A percentile compares a stretch with the other conserved stretches of the same genome.
Conservation (phyloP, 768 basidiomycete genomes). For the Strobilomyces confusus region DNA sequence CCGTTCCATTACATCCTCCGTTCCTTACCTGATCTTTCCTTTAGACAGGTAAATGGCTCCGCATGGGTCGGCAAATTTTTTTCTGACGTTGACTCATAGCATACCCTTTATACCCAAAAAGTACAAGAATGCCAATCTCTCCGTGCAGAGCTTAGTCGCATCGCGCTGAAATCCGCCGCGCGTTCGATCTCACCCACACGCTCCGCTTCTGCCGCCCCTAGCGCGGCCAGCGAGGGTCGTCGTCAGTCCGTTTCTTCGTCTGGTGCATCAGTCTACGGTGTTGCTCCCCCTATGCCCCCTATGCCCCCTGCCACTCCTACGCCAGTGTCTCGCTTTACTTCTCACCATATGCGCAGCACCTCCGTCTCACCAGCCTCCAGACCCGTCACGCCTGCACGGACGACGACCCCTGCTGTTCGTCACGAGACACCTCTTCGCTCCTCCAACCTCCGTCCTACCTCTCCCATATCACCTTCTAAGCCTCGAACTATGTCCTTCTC, state of each 20-base stretch:
- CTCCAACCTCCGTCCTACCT: slow-evolving; percentile 27
- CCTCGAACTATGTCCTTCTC: slow-evolving; percentile 47
- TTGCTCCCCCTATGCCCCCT: slow-evolving; percentile 32
- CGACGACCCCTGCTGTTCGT: slow-evolving; percentile 25
- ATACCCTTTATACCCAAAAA: slow-evolving; percentile 60
- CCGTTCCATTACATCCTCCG: slow-evolving; percentile 5
- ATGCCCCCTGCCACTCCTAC: slow-evolving; percentile 43
- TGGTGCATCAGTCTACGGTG: slow-evolving; percentile 33
- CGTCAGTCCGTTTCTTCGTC: slow-evolving; percentile 32
- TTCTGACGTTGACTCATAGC: slow-evolving; percentile 36
- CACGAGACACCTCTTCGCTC: slow-evolving; percentile 31
- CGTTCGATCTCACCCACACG: slow-evolving; percentile 24
- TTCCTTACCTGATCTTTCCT: slow-evolving; percentile 19
- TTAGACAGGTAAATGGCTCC: slow-evolving; percentile 55
- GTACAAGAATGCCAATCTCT: slow-evolving; percentile 67
- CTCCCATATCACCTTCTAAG: slow-evolving; percentile 36
- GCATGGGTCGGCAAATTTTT: slow-evolving; percentile 2
- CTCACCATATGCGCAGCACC: slow-evolving; percentile 53
- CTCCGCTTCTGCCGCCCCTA: slow-evolving; percentile 27
- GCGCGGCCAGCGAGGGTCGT: slow-evolving; percentile 19
- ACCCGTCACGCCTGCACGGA: slow-evolving; percentile 33
- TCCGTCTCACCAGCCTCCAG: slow-evolving; percentile 40
- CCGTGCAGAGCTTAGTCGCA: slow-evolving; percentile 59
- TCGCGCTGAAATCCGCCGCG: slow-evolving; percentile 33
- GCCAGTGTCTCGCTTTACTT: slow-evolving; percentile 48